These are phyloP conservation scores for Knoxdaviesia proteae DNA, from an alignment of 2,329 filamentous ascomycete genomes.

Conservation along the genomic window DNA sequence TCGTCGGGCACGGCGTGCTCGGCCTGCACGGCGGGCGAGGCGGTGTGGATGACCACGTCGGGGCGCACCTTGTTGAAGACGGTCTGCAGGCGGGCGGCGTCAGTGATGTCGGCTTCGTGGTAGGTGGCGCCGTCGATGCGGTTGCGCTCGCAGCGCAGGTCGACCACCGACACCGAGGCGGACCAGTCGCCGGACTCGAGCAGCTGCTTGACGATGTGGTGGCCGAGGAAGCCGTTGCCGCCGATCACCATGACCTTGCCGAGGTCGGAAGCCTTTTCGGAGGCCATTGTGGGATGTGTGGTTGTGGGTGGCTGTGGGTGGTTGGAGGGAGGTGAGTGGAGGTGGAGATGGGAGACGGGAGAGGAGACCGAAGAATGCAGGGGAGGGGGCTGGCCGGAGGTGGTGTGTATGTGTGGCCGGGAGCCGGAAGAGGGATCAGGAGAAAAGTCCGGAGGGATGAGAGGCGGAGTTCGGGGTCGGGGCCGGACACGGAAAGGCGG, in stretches of 20 bases:
- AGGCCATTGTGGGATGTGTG: constrained; percentile 5
- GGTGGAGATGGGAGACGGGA: constrained; percentile 1
- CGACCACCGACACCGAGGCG: constrained; percentile 44
- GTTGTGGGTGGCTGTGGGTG: neutral
- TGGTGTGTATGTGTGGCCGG: neutral
- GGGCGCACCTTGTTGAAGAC: constrained; percentile 49
- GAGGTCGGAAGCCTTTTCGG: constrained; percentile 22
- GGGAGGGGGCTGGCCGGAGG: neutral
- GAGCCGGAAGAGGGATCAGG: neutral
- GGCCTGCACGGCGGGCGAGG: constrained; percentile 43
- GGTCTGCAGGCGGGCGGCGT: constrained; percentile 34
- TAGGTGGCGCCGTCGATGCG: constrained; percentile 39
- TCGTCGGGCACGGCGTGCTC: constrained; percentile 30
- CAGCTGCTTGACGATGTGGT: constrained; percentile 59
- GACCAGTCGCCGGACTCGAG: constrained; percentile 26
- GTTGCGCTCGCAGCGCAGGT: constrained; percentile 51
- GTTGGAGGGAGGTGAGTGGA: neutral
- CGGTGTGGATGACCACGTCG: constrained; percentile 79
- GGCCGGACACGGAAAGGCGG: neutral
- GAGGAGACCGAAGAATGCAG: neutral
- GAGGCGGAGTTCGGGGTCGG: neutral
- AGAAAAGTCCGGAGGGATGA: neutral
- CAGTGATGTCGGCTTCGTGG: constrained; percentile 60
- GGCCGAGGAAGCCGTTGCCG: constrained; percentile 68
- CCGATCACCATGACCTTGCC: constrained; percentile 61